Conservation (phyloP, 1,284 basidiomycete species). For the Ustilago loliicola region DNA sequence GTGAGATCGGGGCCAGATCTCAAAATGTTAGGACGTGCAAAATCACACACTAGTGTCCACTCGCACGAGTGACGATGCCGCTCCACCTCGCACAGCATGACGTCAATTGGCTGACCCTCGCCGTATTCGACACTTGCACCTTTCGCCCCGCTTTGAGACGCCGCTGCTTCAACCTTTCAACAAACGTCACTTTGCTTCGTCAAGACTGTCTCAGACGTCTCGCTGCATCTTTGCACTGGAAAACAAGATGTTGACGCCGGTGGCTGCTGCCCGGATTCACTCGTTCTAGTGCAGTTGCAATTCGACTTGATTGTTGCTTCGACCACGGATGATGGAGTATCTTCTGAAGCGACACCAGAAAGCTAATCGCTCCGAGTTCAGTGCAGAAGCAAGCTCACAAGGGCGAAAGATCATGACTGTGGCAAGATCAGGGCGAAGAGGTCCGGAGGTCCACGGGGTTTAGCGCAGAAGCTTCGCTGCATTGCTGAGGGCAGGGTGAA, state of each 20-base stretch:
- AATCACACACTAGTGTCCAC: background rate
- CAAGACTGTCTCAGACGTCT: background rate
- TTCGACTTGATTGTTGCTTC: too few species aligned
- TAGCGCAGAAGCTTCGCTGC: background rate
- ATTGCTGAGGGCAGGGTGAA: too few species aligned
- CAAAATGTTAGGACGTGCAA: background rate
- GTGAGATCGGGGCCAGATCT: background rate
- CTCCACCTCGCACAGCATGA: slow-evolving; percentile 28
- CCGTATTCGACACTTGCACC: slow-evolving; percentile 20
- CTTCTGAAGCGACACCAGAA: too few species aligned
- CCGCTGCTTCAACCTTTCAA: slow-evolving; percentile 4
- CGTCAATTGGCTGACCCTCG: slow-evolving; percentile 18
- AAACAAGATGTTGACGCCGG: background rate
- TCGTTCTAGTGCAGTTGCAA: background rate
- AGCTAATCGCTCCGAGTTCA: too few species aligned
- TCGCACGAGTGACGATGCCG: slow-evolving; percentile 8
- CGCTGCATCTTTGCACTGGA: too few species aligned
- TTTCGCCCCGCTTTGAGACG: slow-evolving; percentile 1
- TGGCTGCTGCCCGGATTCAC: background rate
- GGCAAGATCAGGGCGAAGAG: background rate
- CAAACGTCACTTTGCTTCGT: background rate
- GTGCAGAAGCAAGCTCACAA: too few species aligned
- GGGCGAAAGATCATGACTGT: background rate
- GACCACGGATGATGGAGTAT: too few species aligned
- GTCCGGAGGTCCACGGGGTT: background rate